These are phyloP conservation scores for Cichorium intybus DNA, from an alignment of 140 eudicot genomes.

Conservation along the genomic window DNA sequence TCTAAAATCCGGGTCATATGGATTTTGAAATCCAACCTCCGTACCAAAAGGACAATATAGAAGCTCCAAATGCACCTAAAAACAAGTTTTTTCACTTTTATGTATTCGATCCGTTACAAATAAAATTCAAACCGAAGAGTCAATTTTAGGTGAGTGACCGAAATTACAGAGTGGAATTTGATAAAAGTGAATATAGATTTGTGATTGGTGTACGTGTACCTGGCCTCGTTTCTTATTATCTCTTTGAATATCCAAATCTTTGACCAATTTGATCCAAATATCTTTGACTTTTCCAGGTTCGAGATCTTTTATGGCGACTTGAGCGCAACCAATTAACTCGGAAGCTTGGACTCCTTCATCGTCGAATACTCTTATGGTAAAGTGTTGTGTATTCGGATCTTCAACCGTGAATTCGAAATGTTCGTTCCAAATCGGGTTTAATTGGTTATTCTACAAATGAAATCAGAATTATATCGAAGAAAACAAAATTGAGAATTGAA, in stretches of 20 bases:
- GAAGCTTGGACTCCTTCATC: slow-evolving; percentile 95
- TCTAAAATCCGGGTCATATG: slow-evolving; percentile 54
- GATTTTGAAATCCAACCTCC: slow-evolving; percentile 45
- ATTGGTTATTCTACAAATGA: slow-evolving; percentile 50
- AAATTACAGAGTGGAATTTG: no score
- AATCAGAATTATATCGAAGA: background rate
- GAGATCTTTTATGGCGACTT: slow-evolving; percentile 47
- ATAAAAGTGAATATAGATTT: background rate
- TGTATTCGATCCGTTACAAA: no score
- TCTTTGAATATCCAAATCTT: slow-evolving; percentile 74
- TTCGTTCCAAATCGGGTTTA: slow-evolving; percentile 96
- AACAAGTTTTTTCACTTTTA: no score
- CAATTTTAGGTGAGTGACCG: no score
- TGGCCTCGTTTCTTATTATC: slow-evolving; percentile 81
- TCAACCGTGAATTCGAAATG: slow-evolving; percentile 85
- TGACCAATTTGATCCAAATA: slow-evolving; percentile 81
- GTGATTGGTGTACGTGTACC: slow-evolving; percentile 47
- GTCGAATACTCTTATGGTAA: slow-evolving; percentile 73
- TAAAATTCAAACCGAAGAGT: no score
- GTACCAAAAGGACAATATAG: slow-evolving; percentile 70
- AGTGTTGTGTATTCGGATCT: slow-evolving; percentile 68
- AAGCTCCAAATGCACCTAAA: slow-evolving; percentile 95
- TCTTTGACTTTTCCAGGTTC: slow-evolving; percentile 87
- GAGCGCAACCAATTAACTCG: slow-evolving; percentile 80
- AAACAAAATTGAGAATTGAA: background rate